These are phyloP conservation scores for Daldinia caldariorum DNA, from an alignment of 495 filamentous ascomycete species.

Conservation along the genomic window DNA sequence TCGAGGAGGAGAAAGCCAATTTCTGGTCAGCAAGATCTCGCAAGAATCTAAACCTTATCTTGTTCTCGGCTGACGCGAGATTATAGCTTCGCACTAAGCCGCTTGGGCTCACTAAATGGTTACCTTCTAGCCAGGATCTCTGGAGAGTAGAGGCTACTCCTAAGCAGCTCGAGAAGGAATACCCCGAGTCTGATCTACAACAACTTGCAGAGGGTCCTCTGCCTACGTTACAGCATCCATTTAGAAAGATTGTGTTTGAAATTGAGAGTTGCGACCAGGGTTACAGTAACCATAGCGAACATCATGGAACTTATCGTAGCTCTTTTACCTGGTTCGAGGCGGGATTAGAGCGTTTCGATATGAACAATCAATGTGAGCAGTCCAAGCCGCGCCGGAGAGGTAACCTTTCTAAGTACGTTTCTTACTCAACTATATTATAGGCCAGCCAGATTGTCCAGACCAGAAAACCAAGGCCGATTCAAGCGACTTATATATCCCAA, in stretches of 20 bases:
- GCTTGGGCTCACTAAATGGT: slow-evolving; percentile 51
- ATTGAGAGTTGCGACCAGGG: slow-evolving; percentile 75
- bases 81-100: slow-evolving; percentile 56
- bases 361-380: slow-evolving; percentile 34
- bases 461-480: slow-evolving; percentile 1
- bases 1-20: slow-evolving; percentile 43
- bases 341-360: slow-evolving; percentile 60
- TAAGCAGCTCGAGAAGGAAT: slow-evolving; percentile 46
- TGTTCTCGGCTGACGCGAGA: slow-evolving; percentile 9
- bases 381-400: not conserved
- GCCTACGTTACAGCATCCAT: slow-evolving; percentile 53
- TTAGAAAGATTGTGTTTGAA: slow-evolving; percentile 70
- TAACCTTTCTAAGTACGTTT: not conserved
- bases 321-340: slow-evolving; percentile 80
- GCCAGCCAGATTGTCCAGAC: slow-evolving; percentile 12
- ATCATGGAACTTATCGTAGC: slow-evolving; percentile 60
- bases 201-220: slow-evolving; percentile 44
- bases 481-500: slow-evolving; percentile 14
- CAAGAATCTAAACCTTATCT: not conserved
- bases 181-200: slow-evolving; percentile 46
- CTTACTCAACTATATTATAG: slow-evolving; percentile 11
- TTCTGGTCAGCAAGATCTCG: slow-evolving; percentile 47
- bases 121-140: slow-evolving; percentile 29
- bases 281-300: slow-evolving; percentile 53
- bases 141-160: slow-evolving; percentile 29